These are phyloP conservation scores for Linum usitatissimum DNA, from an alignment of 345 rosid species.

Conservation along the genomic window DNA sequence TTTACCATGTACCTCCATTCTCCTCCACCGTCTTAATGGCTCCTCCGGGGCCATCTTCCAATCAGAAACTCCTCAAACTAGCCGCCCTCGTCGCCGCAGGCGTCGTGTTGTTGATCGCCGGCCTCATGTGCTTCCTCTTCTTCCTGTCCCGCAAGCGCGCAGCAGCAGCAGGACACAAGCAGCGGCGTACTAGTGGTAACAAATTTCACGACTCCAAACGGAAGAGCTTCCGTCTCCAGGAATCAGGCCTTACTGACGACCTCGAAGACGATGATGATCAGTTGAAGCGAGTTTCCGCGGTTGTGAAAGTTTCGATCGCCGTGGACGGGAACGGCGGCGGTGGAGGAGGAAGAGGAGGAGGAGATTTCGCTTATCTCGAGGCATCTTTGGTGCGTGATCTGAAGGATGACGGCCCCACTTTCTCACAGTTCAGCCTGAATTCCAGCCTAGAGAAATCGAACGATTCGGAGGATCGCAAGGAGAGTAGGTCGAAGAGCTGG, in stretches of 20 bases:
- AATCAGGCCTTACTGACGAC: slow-evolving; percentile 15
- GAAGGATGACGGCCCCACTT: background rate
- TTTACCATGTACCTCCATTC: background rate
- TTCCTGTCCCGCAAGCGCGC: slow-evolving; percentile 16
- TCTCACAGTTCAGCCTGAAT: background rate
- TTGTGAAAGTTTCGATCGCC: background rate
- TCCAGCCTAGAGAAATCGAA: background rate
- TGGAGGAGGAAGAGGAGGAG: background rate
- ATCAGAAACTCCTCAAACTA: slow-evolving; percentile 3
- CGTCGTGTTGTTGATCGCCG: slow-evolving; percentile 20
- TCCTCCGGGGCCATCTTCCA: background rate
- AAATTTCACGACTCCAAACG: slow-evolving; percentile 5
- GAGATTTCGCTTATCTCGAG: background rate
- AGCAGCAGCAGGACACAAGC: too few species aligned
- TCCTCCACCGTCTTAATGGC: background rate
- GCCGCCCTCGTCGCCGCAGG: slow-evolving; percentile 19
- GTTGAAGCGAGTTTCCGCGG: slow-evolving; percentile 21
- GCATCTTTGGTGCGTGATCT: background rate
- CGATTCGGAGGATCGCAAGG: background rate
- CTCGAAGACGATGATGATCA: slow-evolving; percentile 28
- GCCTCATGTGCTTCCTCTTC: slow-evolving; percentile 21
- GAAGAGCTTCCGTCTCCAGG: slow-evolving; percentile 19
- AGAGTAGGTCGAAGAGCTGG: background rate
- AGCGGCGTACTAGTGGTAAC: background rate
- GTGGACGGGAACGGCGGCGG: slow-evolving; percentile 26